These are phyloP conservation scores for Talaromyces proteolyticus DNA, from an alignment of 495 filamentous ascomycete genomes.

Conservation along the genomic window DNA sequence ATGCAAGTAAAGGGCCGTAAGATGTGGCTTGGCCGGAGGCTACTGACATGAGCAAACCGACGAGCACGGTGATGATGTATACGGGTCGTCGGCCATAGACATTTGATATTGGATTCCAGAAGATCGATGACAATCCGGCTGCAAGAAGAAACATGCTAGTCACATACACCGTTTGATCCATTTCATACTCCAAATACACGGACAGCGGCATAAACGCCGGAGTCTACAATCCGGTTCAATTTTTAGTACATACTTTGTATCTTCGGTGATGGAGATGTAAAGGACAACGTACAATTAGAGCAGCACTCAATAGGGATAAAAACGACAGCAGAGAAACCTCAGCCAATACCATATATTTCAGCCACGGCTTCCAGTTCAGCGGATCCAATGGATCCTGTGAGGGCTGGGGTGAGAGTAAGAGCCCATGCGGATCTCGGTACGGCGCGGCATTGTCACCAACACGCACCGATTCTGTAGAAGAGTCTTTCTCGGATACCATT, in stretches of 20 bases:
- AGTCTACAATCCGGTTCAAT: too few relatives aligned
- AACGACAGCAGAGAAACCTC: neutral
- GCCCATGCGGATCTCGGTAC: neutral
- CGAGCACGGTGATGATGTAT: conserved; percentile 23
- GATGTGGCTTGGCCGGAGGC: conserved; percentile 24
- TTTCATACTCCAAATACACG: neutral
- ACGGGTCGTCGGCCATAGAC: conserved; percentile 28
- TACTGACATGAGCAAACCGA: conserved; percentile 15
- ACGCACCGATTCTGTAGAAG: too few relatives aligned
- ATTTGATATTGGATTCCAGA: conserved; percentile 12
- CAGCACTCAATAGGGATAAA: neutral
- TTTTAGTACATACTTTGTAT: too few relatives aligned
- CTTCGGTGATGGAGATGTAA: neutral
- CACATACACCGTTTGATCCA: neutral
- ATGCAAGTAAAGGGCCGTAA: conserved; percentile 25
- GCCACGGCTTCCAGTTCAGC: neutral
- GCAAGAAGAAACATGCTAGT: neutral
- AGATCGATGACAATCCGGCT: neutral
- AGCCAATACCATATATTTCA: neutral
- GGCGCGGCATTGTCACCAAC: neutral
- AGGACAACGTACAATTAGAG: neutral
- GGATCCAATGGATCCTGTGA: neutral
- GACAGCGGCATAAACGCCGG: neutral
- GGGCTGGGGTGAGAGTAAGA: neutral
- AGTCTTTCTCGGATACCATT: too few relatives aligned